Evolutionary conservation across 192 early-diverging fungal species (phyloP).

Genomic region (Rhizophagus clarus): DNA sequence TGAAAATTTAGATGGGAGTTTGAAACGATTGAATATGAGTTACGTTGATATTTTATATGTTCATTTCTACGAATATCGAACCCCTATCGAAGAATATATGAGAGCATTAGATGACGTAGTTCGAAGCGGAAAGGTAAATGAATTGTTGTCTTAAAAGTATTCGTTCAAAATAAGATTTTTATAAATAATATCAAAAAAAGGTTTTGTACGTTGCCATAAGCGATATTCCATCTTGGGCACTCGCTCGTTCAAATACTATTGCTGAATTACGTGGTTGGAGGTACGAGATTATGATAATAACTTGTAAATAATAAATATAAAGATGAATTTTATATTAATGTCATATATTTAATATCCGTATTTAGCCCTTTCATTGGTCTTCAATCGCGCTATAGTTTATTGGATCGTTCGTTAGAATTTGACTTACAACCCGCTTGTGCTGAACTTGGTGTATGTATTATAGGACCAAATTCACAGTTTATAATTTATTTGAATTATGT

Average conservation of each 20-base stretch:
- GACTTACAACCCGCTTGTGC: constrained; percentile 45
- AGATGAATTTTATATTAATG: neutral
- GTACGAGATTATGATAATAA: no score
- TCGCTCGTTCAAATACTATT: constrained; percentile 12
- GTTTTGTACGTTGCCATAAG: constrained; percentile 50
- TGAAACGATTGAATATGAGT: constrained; percentile 41
- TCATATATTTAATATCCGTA: no score
- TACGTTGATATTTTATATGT: constrained; percentile 38
- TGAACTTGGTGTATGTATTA: constrained; percentile 25
- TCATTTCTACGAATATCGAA: constrained; percentile 32
- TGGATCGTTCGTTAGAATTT: constrained; percentile 40
- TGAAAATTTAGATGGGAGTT: constrained; percentile 45
- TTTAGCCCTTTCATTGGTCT: constrained; percentile 39
- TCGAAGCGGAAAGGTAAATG: constrained; percentile 48
- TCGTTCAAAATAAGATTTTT: no score
- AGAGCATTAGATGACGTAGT: constrained; percentile 61
- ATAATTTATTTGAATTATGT: neutral
- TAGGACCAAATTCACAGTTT: neutral
- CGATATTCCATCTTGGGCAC: constrained; percentile 42
- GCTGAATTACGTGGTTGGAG: constrained; percentile 12
- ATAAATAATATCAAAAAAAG: neutral
- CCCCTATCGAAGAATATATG: constrained; percentile 63
- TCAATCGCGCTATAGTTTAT: constrained; percentile 37
- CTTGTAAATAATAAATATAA: no score
- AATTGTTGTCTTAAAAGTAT: no score